Evolutionary conservation across 495 filamentous ascomycete species (phyloP).

Genomic region (Hypoxylon lienhwacheense): DNA sequence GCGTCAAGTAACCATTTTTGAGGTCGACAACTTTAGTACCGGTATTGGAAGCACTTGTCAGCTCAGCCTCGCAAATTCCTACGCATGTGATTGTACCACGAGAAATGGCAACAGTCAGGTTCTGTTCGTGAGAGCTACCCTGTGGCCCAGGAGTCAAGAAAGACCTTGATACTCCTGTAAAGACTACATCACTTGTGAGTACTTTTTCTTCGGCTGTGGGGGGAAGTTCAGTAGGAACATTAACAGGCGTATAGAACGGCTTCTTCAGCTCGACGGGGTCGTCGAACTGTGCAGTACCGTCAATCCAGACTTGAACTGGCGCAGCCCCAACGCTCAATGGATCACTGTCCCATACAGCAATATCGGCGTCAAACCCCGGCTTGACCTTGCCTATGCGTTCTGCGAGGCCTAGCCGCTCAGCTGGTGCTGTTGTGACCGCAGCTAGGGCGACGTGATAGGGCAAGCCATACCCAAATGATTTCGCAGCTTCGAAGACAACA

Average conservation of each 20-base stretch:
- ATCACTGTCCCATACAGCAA: conserved; percentile 69
- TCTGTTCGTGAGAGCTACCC: conserved; percentile 5
- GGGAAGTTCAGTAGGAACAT: conserved; percentile 35
- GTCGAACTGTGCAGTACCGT: conserved; percentile 58
- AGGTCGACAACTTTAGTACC: conserved; percentile 48
- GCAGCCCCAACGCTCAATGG: conserved; percentile 63
- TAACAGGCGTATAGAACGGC: conserved; percentile 34
- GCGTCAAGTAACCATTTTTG: conserved; percentile 57
- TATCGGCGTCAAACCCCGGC: conserved; percentile 64
- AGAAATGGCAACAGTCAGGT: conserved; percentile 46
- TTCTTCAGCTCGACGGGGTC: conserved; percentile 47
- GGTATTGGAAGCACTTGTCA: conserved; percentile 33
- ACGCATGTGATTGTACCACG: conserved; percentile 55
- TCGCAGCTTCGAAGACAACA: conserved; percentile 61
- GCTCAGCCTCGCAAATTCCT: conserved; percentile 45
- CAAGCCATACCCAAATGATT: conserved; percentile 61
- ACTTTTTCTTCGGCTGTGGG: conserved; percentile 42
- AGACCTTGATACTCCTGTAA: conserved; percentile 52
- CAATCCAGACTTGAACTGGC: conserved; percentile 66
- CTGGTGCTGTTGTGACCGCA: conserved; percentile 62
- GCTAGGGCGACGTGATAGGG: conserved; percentile 62
- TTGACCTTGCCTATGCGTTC: conserved; percentile 63
- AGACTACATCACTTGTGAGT: conserved; percentile 43
- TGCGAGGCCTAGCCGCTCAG: conserved; percentile 59
- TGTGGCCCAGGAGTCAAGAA: conserved; percentile 34